Evolutionary conservation across 1,284 basidiomycete species (phyloP).

Genomic region (Fistulinella cinereoalba): DNA sequence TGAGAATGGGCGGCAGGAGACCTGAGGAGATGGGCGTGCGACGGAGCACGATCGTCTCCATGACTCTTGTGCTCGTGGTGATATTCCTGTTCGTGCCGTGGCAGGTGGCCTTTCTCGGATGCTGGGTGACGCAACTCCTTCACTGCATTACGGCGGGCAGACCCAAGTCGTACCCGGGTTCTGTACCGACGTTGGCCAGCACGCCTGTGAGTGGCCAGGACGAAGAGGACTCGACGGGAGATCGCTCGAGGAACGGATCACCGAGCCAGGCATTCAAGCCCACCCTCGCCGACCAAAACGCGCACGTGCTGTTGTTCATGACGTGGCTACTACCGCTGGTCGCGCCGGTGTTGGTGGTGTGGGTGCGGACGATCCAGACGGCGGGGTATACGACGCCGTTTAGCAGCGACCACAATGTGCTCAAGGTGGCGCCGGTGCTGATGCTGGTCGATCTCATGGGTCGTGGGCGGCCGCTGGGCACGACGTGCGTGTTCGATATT

Average conservation of each 20-base stretch:
- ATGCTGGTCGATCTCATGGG: conserved; percentile 62
- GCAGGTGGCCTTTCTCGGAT: conserved; percentile 85
- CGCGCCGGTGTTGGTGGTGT: conserved; percentile 81
- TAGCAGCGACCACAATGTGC: conserved; percentile 72
- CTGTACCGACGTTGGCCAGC: conserved; percentile 24
- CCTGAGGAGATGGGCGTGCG: conserved; percentile 39
- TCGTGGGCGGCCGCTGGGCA: conserved; percentile 42
- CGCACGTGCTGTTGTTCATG: conserved; percentile 73
- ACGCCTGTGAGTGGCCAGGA: conserved; percentile 8
- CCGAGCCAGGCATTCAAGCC: conserved; percentile 1
- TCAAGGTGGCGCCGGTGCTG: conserved; percentile 66
- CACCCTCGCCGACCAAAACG: conserved; percentile 41
- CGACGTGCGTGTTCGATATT: conserved; percentile 35
- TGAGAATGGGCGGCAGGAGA: conserved; percentile 23
- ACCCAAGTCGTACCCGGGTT: conserved; percentile 20
- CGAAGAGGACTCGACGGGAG: neutral
- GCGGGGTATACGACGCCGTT: conserved; percentile 74
- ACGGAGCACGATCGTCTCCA: conserved; percentile 54
- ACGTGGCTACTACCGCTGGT: conserved; percentile 80
- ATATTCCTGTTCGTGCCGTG: conserved; percentile 80
- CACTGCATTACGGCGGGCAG: conserved; percentile 45
- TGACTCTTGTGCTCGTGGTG: conserved; percentile 58
- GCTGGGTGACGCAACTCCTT: conserved; percentile 73
- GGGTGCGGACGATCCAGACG: conserved; percentile 80
- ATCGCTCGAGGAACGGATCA: neutral